Conservation (phyloP, 164 flowering plant species). For the Vitis riparia region DNA sequence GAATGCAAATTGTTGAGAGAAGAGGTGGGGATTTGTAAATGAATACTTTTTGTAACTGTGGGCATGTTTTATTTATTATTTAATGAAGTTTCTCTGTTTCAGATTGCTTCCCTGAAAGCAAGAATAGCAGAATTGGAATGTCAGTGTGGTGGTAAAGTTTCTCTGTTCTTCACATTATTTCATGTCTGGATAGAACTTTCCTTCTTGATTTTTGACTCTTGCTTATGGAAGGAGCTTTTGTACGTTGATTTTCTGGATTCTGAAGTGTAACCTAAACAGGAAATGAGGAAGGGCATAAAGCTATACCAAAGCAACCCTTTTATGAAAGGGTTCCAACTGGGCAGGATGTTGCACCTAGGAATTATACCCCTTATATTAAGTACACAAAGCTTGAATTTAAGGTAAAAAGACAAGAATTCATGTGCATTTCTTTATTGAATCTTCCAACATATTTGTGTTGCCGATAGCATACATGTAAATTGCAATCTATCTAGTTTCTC, state of each 20-base stretch:
- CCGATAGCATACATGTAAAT: not conserved
- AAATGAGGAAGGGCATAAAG: conserved; percentile 18
- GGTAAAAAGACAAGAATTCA: conserved; percentile 32
- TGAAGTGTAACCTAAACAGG: conserved; percentile 28
- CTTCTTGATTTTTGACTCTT: conserved; percentile 9
- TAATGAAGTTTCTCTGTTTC: conserved; percentile 18
- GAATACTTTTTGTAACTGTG: not conserved
- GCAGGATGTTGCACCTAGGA: conserved; percentile 35
- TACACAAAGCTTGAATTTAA: conserved; percentile 91
- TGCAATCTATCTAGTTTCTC: not conserved
- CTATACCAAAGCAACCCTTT: conserved; percentile 21
- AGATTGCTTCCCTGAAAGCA: conserved; percentile 68
- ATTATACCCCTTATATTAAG: conserved; percentile 69
- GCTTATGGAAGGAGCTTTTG: not conserved
- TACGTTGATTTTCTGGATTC: conserved; percentile 3
- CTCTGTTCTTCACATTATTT: conserved; percentile 3
- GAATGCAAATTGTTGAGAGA: conserved; percentile 39
- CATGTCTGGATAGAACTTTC: too few relatives aligned
- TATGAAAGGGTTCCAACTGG: conserved; percentile 17
- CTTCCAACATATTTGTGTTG: too few relatives aligned
- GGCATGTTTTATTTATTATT: not conserved
- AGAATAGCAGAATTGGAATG: conserved; percentile 59
- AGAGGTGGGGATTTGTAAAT: conserved; percentile 48
- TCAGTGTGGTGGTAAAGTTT: conserved; percentile 17
- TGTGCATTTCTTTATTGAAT: not conserved